Evolutionary conservation across 202 grass and related monocot genomes (phyloP), one percentile per base, ranked within the genome.

Genomic region (Carex arenaria): DNA sequence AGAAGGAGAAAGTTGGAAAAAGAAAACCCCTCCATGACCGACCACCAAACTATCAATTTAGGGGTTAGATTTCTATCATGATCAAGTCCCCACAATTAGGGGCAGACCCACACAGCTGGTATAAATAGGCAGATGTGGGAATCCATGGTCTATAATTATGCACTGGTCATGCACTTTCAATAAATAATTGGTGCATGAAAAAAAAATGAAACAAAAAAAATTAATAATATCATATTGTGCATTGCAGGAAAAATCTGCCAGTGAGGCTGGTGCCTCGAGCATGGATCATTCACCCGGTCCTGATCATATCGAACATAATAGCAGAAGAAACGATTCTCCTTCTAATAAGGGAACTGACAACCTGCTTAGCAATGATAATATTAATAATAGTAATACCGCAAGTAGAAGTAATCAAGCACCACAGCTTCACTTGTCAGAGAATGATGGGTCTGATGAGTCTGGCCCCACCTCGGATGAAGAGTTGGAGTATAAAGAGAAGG

Each of bases 1-100:
- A 55, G 80, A 56, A 82, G 80, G 64, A 82, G 17, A 82, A 82
- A 69, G 64, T 52, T 68, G 14, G 80, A 69, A 82, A 82, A 82
- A 34, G 80, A 82, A 32, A 67, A 67, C 20, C 61, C 78, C 23
- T 65, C 78, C 28, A 8, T 14, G 28, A 10, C n/a, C 3, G 28
- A 40, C 64, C 34, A 1, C 31, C 22, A 2, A 56, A 55, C 80
- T 36, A 43, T 67, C 18, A 51, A 82, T 82, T 69, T 68, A 82
- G 80, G 42, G 80, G 80, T 82, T 67, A 69, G 61, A 28, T 28
- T 30, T 30, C 17, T 64, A 30, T 49, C 62, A 40, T 40, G 38
- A 36, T 36, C 34, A 36, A 36, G 34, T 36, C 34, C 34, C 34
- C 34, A 36, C 4, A 36, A 36, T 36, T 36, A 36, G 31, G 31